A percentile compares a stretch with the other conserved stretches of the same genome.
Conservation (phyloP, 768 basidiomycete genomes). For the Suillus cothurnatus region DNA sequence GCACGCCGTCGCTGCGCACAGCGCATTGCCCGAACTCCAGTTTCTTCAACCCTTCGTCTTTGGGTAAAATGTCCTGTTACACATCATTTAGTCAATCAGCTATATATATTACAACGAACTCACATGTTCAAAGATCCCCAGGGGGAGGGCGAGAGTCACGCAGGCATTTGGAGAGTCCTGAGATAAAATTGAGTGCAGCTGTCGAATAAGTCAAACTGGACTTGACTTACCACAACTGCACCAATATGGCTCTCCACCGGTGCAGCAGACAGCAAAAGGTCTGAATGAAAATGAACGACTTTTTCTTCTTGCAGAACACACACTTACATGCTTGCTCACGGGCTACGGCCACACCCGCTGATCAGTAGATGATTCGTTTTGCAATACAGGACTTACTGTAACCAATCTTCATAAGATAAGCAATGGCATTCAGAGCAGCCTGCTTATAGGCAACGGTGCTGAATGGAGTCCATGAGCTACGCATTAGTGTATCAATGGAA, state of each 20-base stretch:
- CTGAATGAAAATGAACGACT: slow-evolving; percentile 30
- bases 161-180: slow-evolving; percentile 80
- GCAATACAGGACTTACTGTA: slow-evolving; percentile 53
- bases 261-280: slow-evolving; percentile 68
- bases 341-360: slow-evolving; percentile 38
- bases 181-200: background rate
- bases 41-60: slow-evolving; percentile 61
- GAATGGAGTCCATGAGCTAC: background rate
- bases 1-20: slow-evolving; percentile 48
- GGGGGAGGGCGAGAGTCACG: slow-evolving; percentile 70
- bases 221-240: slow-evolving; percentile 59
- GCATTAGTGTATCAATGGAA: background rate
- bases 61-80: slow-evolving; percentile 65
- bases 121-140: slow-evolving; percentile 78
- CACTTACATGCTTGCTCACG: slow-evolving; percentile 73
- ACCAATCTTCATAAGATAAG: slow-evolving; percentile 68
- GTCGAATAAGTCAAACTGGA: background rate
- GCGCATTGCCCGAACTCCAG: slow-evolving; percentile 59
- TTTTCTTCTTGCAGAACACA: background rate
- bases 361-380: slow-evolving; percentile 2
- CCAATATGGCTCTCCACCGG: slow-evolving; percentile 71
- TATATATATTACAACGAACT: slow-evolving; percentile 21
- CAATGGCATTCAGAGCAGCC: slow-evolving; percentile 75
- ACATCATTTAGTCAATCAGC: background rate
- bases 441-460: slow-evolving; percentile 81